A percentile compares a stretch with the other conserved stretches of the same genome.
These are phyloP conservation scores for Cyanodermella asteris DNA, from an alignment of 2,329 filamentous ascomycete species.

Conservation along the genomic window DNA sequence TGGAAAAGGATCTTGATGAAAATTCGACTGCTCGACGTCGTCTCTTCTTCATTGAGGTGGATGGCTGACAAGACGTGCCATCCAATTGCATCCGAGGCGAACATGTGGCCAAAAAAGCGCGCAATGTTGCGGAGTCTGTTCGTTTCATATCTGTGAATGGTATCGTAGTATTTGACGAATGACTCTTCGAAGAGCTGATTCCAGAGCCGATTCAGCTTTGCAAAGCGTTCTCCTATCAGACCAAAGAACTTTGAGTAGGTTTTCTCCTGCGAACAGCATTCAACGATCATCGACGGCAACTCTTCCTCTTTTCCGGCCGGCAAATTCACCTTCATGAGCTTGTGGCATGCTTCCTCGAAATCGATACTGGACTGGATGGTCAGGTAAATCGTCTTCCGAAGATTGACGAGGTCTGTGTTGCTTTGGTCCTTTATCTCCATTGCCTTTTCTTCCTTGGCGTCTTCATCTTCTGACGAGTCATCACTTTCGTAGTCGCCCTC, in stretches of 20 bases:
- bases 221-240: slow-evolving; percentile 79
- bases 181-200: slow-evolving; percentile 75
- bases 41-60: slow-evolving; percentile 89
- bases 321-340: slow-evolving; percentile 82
- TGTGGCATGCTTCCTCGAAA: slow-evolving; percentile 92
- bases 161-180: slow-evolving; percentile 88
- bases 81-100: slow-evolving; percentile 69
- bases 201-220: slow-evolving; percentile 90
- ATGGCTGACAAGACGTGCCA: slow-evolving; percentile 78
- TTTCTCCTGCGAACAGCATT: slow-evolving; percentile 88
- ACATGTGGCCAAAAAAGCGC: slow-evolving; percentile 78
- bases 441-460: slow-evolving; percentile 56
- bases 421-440: slow-evolving; percentile 96
- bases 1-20: slow-evolving; percentile 98
- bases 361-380: slow-evolving; percentile 94
- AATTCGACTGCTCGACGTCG: slow-evolving; percentile 86
- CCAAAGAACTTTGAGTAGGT: slow-evolving; percentile 98
- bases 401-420: slow-evolving; percentile 83
- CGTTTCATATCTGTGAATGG: slow-evolving; percentile 91
- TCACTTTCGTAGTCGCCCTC: slow-evolving; percentile 44
- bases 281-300: slow-evolving; percentile 87
- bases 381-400: slow-evolving; percentile 84
- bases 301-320: slow-evolving; percentile 74
- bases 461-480: slow-evolving; percentile 44
- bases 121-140: slow-evolving; percentile 90